These are phyloP conservation scores for Diversispora eburnea DNA, from an alignment of 192 early-diverging fungal genomes.

Conservation along the genomic window DNA sequence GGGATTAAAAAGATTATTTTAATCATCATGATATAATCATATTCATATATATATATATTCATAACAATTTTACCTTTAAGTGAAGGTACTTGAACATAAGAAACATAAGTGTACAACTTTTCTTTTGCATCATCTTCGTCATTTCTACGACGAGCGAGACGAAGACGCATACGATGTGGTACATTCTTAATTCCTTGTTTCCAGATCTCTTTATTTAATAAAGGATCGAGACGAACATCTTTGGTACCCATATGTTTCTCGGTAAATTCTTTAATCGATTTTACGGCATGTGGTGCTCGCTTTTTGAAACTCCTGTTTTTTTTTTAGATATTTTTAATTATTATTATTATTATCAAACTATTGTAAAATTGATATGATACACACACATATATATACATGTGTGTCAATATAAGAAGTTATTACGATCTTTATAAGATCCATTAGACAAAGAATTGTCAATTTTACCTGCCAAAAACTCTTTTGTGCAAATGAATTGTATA, in stretches of 20 bases:
- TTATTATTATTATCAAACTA: background rate
- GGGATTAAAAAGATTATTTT: background rate
- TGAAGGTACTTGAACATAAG: slow-evolving; percentile 76
- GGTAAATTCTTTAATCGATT: slow-evolving; percentile 89
- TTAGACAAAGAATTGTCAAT: slow-evolving; percentile 1
- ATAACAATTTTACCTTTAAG: slow-evolving; percentile 72
- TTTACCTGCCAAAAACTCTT: slow-evolving; percentile 74
- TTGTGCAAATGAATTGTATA: slow-evolving; percentile 99
- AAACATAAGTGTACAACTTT: slow-evolving; percentile 96
- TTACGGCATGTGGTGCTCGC: slow-evolving; percentile 93
- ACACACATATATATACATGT: background rate
- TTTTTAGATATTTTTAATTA: background rate
- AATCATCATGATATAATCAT: background rate
- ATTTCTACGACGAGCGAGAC: slow-evolving; percentile 93
- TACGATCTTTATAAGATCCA: background rate
- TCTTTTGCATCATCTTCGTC: slow-evolving; percentile 94
- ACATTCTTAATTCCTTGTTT: slow-evolving; percentile 88
- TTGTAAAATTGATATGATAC: background rate
- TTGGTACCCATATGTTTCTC: slow-evolving; percentile 90
- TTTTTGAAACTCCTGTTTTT: slow-evolving; percentile 85
- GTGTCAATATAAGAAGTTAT: too few relatives aligned
- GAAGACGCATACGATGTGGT: slow-evolving; percentile 93
- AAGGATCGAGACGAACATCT: slow-evolving; percentile 95
- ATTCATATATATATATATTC: background rate
- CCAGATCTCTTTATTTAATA: slow-evolving; percentile 96